Evolutionary conservation across 345 rosid species (phyloP), one percentile per base, ranked within the genome.

Genomic region (Dovyalis caffra): DNA sequence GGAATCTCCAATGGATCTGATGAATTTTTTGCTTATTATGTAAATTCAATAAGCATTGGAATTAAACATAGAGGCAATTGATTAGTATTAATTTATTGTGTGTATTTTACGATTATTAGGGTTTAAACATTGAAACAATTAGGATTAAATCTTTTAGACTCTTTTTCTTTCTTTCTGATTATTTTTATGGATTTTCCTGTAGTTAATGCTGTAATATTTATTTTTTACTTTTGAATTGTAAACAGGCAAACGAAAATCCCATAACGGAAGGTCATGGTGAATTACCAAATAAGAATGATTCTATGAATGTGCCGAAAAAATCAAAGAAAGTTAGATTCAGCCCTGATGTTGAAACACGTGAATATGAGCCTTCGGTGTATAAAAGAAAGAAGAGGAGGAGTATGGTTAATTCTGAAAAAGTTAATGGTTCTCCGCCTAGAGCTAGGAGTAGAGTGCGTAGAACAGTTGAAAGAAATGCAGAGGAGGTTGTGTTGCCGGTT

Each of bases 291-390:
- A 83, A 74, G 69, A 70, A 35, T 14, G 76, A 53, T 25, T 56
- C 49, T 38, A 74, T 56, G 32, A 77, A 64, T 2, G 70, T 28
- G 43, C 79, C 21, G 49, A 74, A 20, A 31, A 31, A 69, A 40
- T 63, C 25, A 20, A 89, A 88, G 87, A 90, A 82, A 79, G 98
- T 90, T 5, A 86, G 81, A 61, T 93, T 93, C 65, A 88, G 90
- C 45, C 87, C 85, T 21, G 86, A 89, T 11, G 72, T 78, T 10
- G 84, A 91, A 80, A 83, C 83, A 0, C 75, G 84, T 56, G 67
- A 82, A 21, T 87, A 81, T 49, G 85, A 86, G 73, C 70, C 77
- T 10, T 88, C 96, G 3, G 78, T 66, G 20, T 49, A 72, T 79
- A 74, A 61, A 43, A 70, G 15, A 0, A 75, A 31, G 79, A 79